Percentiles rank a stretch among this genome's conserved stretches.
Conservation (phyloP, 2,329 filamentous ascomycete species). For the Diaporthe caulivora region DNA sequence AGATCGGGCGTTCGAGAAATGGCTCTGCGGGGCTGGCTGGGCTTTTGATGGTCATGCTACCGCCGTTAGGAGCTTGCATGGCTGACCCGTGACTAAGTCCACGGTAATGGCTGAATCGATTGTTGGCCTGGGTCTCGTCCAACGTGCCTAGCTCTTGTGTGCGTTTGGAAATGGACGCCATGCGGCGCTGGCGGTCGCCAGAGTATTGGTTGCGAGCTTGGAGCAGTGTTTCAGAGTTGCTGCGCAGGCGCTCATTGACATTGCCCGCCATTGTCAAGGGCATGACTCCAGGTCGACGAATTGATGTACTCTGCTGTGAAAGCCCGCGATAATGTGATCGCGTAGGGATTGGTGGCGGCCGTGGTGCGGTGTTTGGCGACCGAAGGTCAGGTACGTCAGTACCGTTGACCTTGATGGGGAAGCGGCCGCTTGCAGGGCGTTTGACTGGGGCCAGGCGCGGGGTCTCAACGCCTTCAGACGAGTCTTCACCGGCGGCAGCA, state of each 20-base stretch:
- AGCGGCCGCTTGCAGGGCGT: constrained; percentile 73
- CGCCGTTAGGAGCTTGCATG: constrained; percentile 65
- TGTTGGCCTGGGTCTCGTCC: constrained; percentile 72
- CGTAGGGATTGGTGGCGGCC: constrained; percentile 82
- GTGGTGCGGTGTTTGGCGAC: constrained; percentile 72
- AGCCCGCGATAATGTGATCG: constrained; percentile 84
- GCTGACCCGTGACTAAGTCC: constrained; percentile 77
- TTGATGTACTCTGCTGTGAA: constrained; percentile 74
- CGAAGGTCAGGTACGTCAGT: constrained; percentile 75
- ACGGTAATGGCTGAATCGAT: constrained; percentile 75
- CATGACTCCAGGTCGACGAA: constrained; percentile 79
- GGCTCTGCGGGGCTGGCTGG: constrained; percentile 72
- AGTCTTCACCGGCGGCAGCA: constrained; percentile 61
- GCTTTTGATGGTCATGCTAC: constrained; percentile 57
- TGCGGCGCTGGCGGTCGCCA: constrained; percentile 69
- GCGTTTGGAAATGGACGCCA: constrained; percentile 73
- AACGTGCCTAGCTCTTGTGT: constrained; percentile 71
- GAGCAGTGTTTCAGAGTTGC: constrained; percentile 73
- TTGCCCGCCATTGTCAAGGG: constrained; percentile 75
- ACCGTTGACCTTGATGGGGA: constrained; percentile 78
- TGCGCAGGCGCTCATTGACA: constrained; percentile 75
- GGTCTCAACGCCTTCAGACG: constrained; percentile 82
- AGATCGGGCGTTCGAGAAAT: constrained; percentile 69
- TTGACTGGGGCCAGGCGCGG: constrained; percentile 75
- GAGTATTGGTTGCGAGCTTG: constrained; percentile 60